Evolutionary conservation across 2,329 filamentous ascomycete genomes (phyloP).

Genomic region (Alternaria angustiovoidea): DNA sequence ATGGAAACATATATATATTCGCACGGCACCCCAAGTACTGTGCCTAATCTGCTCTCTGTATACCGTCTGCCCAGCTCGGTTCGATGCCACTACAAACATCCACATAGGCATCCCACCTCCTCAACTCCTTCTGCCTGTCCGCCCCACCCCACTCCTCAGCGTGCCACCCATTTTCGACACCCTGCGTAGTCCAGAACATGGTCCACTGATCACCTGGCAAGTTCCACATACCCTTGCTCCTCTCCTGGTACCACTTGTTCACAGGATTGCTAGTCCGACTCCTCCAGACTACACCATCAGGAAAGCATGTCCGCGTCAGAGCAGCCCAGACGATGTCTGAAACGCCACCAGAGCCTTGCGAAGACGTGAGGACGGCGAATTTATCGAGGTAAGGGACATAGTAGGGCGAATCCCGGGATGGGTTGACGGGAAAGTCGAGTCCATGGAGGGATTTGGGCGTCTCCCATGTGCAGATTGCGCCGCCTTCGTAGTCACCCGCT

Average conservation of each 20-base stretch:
- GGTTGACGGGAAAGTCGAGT: neutral
- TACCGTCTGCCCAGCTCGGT: conserved; percentile 59
- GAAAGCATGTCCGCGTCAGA: conserved; percentile 91
- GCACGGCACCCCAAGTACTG: neutral
- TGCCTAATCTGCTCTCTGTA: conserved; percentile 15
- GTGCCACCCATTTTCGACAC: conserved; percentile 62
- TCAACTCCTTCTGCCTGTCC: conserved; percentile 52
- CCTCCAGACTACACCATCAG: conserved; percentile 88
- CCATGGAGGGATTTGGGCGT: conserved; percentile 66
- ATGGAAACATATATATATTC: neutral
- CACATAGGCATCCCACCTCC: conserved; percentile 59
- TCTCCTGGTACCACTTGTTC: conserved; percentile 99
- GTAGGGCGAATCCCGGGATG: conserved; percentile 58
- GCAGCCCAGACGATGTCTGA: conserved; percentile 96
- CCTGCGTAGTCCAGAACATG: conserved; percentile 95
- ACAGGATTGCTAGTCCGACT: conserved; percentile 91
- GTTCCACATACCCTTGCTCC: conserved; percentile 83
- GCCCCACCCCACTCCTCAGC: conserved; percentile 58
- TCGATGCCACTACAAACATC: conserved; percentile 57
- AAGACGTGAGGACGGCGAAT: conserved; percentile 88
- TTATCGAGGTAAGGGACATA: conserved; percentile 93
- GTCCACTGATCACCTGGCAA: conserved; percentile 86
- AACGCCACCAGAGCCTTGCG: conserved; percentile 89
- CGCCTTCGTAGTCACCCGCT: conserved; percentile 95
- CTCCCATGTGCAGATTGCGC: conserved; percentile 95